These are phyloP conservation scores for Mycena chlorophos DNA, from an alignment of 768 basidiomycete genomes.

Conservation along the genomic window DNA sequence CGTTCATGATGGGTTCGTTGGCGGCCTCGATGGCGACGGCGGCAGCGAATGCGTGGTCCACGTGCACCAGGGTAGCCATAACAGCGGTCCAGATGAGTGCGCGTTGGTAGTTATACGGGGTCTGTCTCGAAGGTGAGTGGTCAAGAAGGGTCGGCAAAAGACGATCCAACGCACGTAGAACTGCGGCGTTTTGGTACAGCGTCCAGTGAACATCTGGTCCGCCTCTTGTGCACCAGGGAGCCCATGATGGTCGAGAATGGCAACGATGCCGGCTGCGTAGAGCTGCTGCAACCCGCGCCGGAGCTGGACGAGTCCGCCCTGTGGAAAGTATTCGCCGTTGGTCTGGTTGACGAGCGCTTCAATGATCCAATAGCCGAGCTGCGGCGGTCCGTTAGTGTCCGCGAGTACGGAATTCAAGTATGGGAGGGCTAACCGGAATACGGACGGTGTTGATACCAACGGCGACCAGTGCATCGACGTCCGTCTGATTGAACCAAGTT, in stretches of 20 bases:
- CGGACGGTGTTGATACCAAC: conserved; percentile 75
- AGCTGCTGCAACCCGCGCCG: conserved; percentile 63
- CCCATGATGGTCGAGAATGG: conserved; percentile 64
- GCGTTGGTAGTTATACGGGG: conserved; percentile 68
- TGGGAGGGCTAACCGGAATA: conserved; percentile 55
- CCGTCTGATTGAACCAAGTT: conserved; percentile 68
- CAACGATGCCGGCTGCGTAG: conserved; percentile 60
- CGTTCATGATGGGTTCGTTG: conserved; percentile 79
- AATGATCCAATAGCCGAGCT: conserved; percentile 85
- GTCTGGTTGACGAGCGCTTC: conserved; percentile 71
- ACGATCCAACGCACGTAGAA: conserved; percentile 59
- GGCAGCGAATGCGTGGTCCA: conserved; percentile 62
- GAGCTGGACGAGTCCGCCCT: conserved; percentile 66
- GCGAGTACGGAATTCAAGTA: background rate
- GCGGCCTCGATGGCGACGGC: conserved; percentile 72
- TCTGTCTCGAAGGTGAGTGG: conserved; percentile 39
- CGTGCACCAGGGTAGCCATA: conserved; percentile 71
- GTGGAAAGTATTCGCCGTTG: conserved; percentile 59
- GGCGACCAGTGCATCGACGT: conserved; percentile 54
- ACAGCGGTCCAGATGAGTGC: conserved; percentile 82
- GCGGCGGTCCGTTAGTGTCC: background rate
- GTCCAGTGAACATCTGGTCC: conserved; percentile 67
- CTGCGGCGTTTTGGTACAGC: conserved; percentile 63
- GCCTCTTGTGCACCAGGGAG: conserved; percentile 60
- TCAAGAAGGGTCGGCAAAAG: background rate